A percentile compares a stretch with the other conserved stretches of the same genome.
Conservation (phyloP, 1,284 basidiomycete species). For the Boletellus deceptivus region DNA sequence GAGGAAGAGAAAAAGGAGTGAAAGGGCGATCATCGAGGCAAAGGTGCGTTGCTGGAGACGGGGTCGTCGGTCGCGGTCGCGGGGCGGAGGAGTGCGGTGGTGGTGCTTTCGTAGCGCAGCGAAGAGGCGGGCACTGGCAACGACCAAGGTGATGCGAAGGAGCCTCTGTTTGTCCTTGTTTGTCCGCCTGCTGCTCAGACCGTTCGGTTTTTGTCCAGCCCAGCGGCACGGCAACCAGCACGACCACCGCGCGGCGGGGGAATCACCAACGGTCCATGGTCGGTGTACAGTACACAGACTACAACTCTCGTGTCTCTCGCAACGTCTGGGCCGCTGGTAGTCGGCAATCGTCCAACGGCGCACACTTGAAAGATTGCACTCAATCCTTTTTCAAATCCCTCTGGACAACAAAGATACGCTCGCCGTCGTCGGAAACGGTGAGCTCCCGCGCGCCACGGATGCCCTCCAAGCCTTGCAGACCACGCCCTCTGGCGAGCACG, state of each 20-base stretch:
- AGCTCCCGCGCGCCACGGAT: constrained; percentile 63
- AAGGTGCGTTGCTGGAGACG: too few relatives aligned
- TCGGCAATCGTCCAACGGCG: too few relatives aligned
- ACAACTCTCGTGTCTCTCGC: too few relatives aligned
- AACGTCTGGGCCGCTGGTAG: too few relatives aligned
- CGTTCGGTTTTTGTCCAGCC: constrained; percentile 7
- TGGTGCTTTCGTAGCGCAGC: constrained; percentile 2
- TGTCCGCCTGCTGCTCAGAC: constrained; percentile 14
- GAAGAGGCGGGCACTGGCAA: constrained; percentile 10
- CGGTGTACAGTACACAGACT: too few relatives aligned
- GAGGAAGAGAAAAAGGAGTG: constrained; percentile 22
- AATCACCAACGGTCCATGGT: too few relatives aligned
- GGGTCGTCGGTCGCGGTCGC: too few relatives aligned
- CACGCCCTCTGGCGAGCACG: constrained; percentile 70
- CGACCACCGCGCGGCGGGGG: too few relatives aligned
- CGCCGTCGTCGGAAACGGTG: constrained; percentile 54
- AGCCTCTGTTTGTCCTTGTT: constrained; percentile 25
- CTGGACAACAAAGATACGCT: constrained; percentile 71
- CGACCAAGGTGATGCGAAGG: constrained; percentile 13
- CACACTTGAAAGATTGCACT: not conserved
- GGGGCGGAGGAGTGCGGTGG: not conserved
- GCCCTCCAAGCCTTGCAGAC: constrained; percentile 59
- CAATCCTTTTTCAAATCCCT: constrained; percentile 73
- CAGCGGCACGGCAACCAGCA: not conserved
- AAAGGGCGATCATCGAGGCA: constrained; percentile 29